Evolutionary conservation across 176 grass and related monocot species (phyloP), one percentile per base, ranked within the genome.

Genomic region (Ensete ventricosum): DNA sequence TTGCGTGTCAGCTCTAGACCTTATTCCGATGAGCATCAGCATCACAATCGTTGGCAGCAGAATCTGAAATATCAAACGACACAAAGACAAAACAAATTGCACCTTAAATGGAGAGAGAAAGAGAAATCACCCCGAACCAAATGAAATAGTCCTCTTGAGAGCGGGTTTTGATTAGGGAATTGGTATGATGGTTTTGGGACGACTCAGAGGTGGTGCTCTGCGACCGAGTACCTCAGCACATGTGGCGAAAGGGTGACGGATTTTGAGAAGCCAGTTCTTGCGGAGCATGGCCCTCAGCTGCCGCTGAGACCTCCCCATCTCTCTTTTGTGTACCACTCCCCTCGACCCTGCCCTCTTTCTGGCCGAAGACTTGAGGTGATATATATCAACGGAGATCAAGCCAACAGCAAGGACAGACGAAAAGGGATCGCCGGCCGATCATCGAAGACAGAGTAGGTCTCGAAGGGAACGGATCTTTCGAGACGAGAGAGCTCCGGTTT

Each of bases 221-320:
- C 11, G 7, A 19, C 11, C 9, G 19, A 10, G 49, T 65, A 82
- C 84, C 84, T 86, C 84, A 50, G 79, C 77, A 23, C 76, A 74
- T n/a, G 84, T 82, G 53, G 75, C 64, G 52, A 82, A 74, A 51
- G 84, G 84, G 60, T 86, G 84, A 14, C 84, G 84, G 70, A 82
- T 48, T 74, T 86, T 86, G 68, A 86, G 84, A 60, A 86, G 84
- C 79, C 84, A 86, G 67, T 86, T 86, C 65, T 86, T 86, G 49
- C 79, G 73, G 21, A 86, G 84, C 79, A 86, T 82, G 24, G 84
- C 84, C 53, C 69, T 68, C 69, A 86, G 74, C 79, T 86, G 84
- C 66, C 75, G 80, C 79, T 22, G 50, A 26, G 84, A 78, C 16
- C 60, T 74, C 26, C 79, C 79, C 84, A 82, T 85, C 74, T 64